These are phyloP conservation scores for Globisporangium cylindrosporum DNA, from an alignment of 352 stramenopile species.

Conservation along the genomic window DNA sequence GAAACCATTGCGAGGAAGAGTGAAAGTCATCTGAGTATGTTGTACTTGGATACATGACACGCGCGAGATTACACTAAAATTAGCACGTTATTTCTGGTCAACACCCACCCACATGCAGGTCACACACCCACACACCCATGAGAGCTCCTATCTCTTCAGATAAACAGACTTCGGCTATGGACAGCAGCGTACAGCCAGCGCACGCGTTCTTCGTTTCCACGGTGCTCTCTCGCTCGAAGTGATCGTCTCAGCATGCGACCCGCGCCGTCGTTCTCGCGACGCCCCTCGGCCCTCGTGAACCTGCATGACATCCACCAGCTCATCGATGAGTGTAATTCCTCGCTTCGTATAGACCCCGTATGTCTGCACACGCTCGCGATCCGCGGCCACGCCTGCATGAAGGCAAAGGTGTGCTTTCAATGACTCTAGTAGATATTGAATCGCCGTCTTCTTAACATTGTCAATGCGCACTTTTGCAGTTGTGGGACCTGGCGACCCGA, in stretches of 20 bases:
- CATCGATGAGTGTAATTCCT: slow-evolving; percentile 53
- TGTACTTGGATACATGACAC: not conserved
- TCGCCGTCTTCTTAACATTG: not conserved
- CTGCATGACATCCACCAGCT: slow-evolving; percentile 50
- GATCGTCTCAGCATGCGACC: not conserved
- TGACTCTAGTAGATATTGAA: not conserved
- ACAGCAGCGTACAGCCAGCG: not conserved
- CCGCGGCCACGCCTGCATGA: slow-evolving; percentile 66
- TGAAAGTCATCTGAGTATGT: not conserved
- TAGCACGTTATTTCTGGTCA: slow-evolving; percentile 4
- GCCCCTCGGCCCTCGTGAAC: slow-evolving; percentile 22
- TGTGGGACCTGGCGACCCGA: slow-evolving; percentile 44
- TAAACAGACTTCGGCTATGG: not conserved
- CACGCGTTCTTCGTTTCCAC: not conserved
- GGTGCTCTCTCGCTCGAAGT: not conserved
- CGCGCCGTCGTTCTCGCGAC: slow-evolving; percentile 8
- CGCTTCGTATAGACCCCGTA: slow-evolving; percentile 33
- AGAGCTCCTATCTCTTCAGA: not conserved
- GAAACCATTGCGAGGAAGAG: not conserved
- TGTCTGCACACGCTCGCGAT: slow-evolving; percentile 64
- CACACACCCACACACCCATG: not conserved
- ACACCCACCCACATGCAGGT: not conserved
- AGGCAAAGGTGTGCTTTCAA: slow-evolving; percentile 37
- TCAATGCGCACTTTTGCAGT: slow-evolving; percentile 5
- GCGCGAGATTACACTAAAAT: not conserved